Conservation (phyloP, 2,329 filamentous ascomycete species). For the Nigrospora oryzae region DNA sequence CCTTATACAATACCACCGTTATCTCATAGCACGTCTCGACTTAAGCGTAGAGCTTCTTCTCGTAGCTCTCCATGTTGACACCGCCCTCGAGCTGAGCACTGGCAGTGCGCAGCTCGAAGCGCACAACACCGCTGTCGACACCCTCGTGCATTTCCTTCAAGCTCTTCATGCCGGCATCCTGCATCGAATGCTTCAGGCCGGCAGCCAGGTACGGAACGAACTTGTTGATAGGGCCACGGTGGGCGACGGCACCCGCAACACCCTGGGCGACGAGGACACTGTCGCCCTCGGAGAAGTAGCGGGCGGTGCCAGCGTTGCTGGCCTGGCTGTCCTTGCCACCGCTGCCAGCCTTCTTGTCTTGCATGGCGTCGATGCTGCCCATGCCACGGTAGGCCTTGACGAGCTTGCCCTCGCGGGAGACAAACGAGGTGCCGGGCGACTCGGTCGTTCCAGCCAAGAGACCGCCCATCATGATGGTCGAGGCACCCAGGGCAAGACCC, state of each 20-base stretch:
- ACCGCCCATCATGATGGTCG: slow-evolving; percentile 98
- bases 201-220: slow-evolving; percentile 94
- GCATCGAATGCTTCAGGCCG: slow-evolving; percentile 93
- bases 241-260: slow-evolving; percentile 78
- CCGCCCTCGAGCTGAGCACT: slow-evolving; percentile 95
- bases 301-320: slow-evolving; percentile 89
- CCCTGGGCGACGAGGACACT: slow-evolving; percentile 92
- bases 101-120: slow-evolving; percentile 90
- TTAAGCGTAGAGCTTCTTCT: slow-evolving; percentile 98
- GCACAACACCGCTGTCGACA: slow-evolving; percentile 65
- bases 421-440: slow-evolving; percentile 93
- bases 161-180: slow-evolving; percentile 86
- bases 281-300: slow-evolving; percentile 97
- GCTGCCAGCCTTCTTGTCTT: slow-evolving; percentile 89
- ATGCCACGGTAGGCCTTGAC: slow-evolving; percentile 99
- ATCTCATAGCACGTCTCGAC: neutral
- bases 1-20: too few relatives aligned
- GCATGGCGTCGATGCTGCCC: slow-evolving; percentile 98
- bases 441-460: slow-evolving; percentile 94
- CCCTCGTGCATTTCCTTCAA: slow-evolving; percentile 67
- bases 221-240: slow-evolving; percentile 80
- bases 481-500: slow-evolving; percentile 87
- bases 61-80: slow-evolving; percentile 97
- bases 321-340: slow-evolving; percentile 65
- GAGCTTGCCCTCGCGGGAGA: slow-evolving; percentile 92